These are phyloP conservation scores for Taphrina populina DNA, from an alignment of 1,139 yeast genomes.

Conservation along the genomic window DNA sequence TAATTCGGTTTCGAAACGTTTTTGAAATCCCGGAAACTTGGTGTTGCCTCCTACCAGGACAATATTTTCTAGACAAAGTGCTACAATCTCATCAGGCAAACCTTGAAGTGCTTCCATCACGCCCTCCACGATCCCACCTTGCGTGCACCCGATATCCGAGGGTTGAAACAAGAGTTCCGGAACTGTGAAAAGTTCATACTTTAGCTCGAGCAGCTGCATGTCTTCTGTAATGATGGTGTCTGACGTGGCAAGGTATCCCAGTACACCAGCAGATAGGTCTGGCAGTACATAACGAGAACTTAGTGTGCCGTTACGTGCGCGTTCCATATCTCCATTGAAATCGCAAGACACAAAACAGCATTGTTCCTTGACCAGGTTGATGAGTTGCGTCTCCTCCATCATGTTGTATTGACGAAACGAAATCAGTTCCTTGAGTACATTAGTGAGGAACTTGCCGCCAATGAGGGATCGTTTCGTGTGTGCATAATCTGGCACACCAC, in stretches of 20 bases:
- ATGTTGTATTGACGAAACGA: conserved; percentile 93
- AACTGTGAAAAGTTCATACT: conserved; percentile 80
- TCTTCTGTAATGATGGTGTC: conserved; percentile 41
- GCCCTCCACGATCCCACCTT: conserved; percentile 71
- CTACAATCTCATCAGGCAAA: conserved; percentile 72
- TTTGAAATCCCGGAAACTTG: conserved; percentile 63
- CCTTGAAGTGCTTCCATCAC: conserved; percentile 67
- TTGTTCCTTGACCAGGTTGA: conserved; percentile 80
- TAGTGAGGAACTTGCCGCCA: conserved; percentile 83
- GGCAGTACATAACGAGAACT: conserved; percentile 72
- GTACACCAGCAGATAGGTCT: conserved; percentile 58
- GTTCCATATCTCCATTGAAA: conserved; percentile 58
- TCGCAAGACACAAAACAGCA: conserved; percentile 72
- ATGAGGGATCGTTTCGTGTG: conserved; percentile 74
- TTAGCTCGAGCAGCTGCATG: conserved; percentile 61
- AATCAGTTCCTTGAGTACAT: conserved; percentile 74
- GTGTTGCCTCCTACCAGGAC: conserved; percentile 81
- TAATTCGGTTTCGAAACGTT: conserved; percentile 46
- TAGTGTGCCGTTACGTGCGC: conserved; percentile 19
- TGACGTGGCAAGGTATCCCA: conserved; percentile 49
- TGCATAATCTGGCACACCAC: conserved; percentile 73
- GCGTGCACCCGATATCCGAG: conserved; percentile 71
- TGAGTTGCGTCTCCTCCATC: conserved; percentile 81
- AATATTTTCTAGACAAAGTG: conserved; percentile 76
- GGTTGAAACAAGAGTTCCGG: conserved; percentile 91